These are phyloP conservation scores for Plasmodium malariae DNA, from an alignment of 169 alveolate species.

Conservation along the genomic window DNA sequence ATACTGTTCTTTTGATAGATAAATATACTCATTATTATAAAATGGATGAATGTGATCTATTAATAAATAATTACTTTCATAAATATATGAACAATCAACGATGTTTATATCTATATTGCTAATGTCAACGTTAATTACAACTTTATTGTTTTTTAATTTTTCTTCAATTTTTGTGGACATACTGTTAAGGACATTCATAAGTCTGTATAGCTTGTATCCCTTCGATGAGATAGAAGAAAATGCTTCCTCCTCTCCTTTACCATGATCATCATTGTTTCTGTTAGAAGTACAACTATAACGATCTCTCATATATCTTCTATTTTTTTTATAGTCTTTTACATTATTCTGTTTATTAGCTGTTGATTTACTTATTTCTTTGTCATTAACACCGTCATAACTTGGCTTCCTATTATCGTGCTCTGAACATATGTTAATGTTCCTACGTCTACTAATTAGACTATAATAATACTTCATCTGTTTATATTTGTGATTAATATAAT, in stretches of 20 bases:
- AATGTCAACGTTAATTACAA: slow-evolving; percentile 35
- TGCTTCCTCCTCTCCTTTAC: not conserved
- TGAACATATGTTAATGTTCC: no score
- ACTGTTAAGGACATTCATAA: slow-evolving; percentile 29
- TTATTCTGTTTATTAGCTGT: not conserved
- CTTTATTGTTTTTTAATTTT: slow-evolving; percentile 32
- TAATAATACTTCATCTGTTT: slow-evolving; percentile 28
- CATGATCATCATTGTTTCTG: not conserved
- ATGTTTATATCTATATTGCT: slow-evolving; percentile 53
- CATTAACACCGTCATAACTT: not conserved
- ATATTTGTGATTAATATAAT: slow-evolving; percentile 24
- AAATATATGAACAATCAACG: slow-evolving; percentile 53
- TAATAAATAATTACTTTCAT: slow-evolving; percentile 58
- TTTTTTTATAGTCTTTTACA: not conserved
- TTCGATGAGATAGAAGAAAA: not conserved
- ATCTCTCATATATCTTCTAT: not conserved
- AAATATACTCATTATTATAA: slow-evolving; percentile 44
- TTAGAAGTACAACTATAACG: not conserved
- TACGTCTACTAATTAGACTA: no score
- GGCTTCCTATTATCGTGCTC: not conserved
- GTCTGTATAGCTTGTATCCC: slow-evolving; percentile 7
- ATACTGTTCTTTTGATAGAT: slow-evolving; percentile 55
- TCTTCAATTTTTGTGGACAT: slow-evolving; percentile 21
- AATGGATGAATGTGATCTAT: slow-evolving; percentile 56
- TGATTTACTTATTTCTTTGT: not conserved